Evolutionary conservation across 2,329 filamentous ascomycete species (phyloP).

Genomic region (Aspergillus sp.): DNA sequence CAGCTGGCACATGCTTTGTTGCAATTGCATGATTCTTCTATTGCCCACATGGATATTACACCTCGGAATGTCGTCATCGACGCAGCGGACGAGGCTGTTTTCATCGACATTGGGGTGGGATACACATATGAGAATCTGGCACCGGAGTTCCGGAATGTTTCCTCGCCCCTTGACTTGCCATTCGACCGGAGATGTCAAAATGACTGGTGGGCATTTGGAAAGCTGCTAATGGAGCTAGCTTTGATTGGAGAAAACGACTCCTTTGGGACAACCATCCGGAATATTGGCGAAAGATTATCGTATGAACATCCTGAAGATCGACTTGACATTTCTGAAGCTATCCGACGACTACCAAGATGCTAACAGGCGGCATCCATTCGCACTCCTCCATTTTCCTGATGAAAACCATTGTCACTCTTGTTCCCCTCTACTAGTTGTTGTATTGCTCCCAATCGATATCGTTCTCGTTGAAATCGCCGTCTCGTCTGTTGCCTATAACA

Average conservation of each 20-base stretch:
- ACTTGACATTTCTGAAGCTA: background rate
- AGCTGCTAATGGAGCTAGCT: background rate
- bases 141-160: background rate
- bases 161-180: background rate
- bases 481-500: no score
- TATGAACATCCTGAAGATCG: background rate
- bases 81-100: background rate
- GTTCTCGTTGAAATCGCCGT: no score
- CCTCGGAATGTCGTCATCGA: background rate
- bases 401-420: no score
- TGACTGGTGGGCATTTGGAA: background rate
- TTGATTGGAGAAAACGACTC: background rate
- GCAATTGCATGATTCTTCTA: background rate
- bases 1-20: background rate
- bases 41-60: background rate
- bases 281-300: background rate
- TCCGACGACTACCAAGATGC: background rate
- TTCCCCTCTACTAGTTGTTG: no score
- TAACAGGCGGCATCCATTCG: no score
- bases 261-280: background rate
- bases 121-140: background rate
- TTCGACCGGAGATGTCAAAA: background rate
- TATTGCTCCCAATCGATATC: no score
- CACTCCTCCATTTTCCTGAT: no score
- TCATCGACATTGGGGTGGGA: background rate